phyloP scores from a whole-genome alignment of 306 rosid species.

The Vachellia collinsii region DNA sequence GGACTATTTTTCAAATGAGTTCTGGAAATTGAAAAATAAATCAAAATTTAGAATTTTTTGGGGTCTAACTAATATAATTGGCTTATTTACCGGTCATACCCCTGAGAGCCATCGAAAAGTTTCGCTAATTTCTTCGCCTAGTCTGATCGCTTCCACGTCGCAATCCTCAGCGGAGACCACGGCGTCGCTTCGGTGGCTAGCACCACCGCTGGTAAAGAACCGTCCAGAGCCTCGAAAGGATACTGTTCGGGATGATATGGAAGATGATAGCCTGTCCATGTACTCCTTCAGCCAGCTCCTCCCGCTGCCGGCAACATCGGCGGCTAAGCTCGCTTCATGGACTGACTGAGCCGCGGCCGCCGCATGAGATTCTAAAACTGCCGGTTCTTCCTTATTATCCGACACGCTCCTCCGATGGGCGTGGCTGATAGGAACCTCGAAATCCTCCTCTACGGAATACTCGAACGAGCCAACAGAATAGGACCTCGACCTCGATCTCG shows the following conservation, averaged over 20 bases:
- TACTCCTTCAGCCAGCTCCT: constrained; percentile 83
- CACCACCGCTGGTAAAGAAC: constrained; percentile 63
- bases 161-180: constrained; percentile 49
- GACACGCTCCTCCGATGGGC: constrained; percentile 57
- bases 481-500: constrained; percentile 47
- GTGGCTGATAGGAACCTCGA: constrained; percentile 56
- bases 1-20: neutral
- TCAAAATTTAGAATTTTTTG: constrained; percentile 27
- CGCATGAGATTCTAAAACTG: neutral
- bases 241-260: constrained; percentile 66
- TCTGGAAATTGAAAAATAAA: neutral
- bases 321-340: constrained; percentile 48
- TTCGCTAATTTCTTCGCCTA: constrained; percentile 84
- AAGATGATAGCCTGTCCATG: constrained; percentile 69
- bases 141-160: constrained; percentile 60
- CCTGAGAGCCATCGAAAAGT: constrained; percentile 93
- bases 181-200: constrained; percentile 75
- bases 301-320: constrained; percentile 58
- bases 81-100: constrained; percentile 64
- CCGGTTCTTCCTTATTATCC: constrained; percentile 56
- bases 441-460: constrained; percentile 65
- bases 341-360: constrained; percentile 2
- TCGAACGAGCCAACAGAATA: constrained; percentile 89
- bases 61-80: constrained; percentile 12
- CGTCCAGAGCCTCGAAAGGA: constrained; percentile 88